Base-by-base conservation (phyloP, 768 basidiomycete genomes). In the Boletales sp. region DNA sequence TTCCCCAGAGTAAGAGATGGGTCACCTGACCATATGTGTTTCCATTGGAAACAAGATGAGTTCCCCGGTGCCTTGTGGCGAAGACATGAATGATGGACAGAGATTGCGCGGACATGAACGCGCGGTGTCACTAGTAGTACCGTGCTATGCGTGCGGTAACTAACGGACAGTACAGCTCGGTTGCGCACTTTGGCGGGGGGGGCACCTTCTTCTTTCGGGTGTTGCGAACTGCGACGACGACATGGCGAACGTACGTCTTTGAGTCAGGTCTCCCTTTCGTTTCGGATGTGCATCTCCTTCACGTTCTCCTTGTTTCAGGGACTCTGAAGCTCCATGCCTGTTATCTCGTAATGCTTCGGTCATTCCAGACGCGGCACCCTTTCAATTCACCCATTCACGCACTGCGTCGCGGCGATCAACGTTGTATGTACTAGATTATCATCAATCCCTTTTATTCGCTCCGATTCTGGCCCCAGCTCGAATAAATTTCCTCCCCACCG, bases 381-480 rank as follows among this genome's bases (percentile, higher is more conserved):
- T 47, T 6, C 56, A 55, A 61, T 58, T n/a, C 36, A 37, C 38
- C 12, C 4, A 34, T 34, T 52, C 57, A 58, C 66, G 67, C 65
- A 58, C 62, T 68, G 66, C 58, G 38, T 63, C 66, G 62, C 67
- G 67, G 67, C 68, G 67, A 68, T 68, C 67, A 68, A 68, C 60
- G 52, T 44, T 64, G 58, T 55, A 64, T 56, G 68, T 57, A 36
- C 12, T 38, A 63, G 67, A 67, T 69, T 67, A 69, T 64, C 62
- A 63, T 66, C 61, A 67, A 54, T 53, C 48, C 55, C 55, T 27
- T 27, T 65, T 69, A 67, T 68, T 57, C 61, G 60, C 64, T 60
- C 64, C 58, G 60, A 64, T 56, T 66, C 64, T 55, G 40, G 54
- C 49, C 51, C 24, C 57, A 48, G 56, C 54, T 59, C 57, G 63